Percentiles rank a stretch among this genome's conserved stretches.
These are phyloP conservation scores for Lipomyces starkeyi DNA, from an alignment of 805 yeast species.

Conservation along the genomic window DNA sequence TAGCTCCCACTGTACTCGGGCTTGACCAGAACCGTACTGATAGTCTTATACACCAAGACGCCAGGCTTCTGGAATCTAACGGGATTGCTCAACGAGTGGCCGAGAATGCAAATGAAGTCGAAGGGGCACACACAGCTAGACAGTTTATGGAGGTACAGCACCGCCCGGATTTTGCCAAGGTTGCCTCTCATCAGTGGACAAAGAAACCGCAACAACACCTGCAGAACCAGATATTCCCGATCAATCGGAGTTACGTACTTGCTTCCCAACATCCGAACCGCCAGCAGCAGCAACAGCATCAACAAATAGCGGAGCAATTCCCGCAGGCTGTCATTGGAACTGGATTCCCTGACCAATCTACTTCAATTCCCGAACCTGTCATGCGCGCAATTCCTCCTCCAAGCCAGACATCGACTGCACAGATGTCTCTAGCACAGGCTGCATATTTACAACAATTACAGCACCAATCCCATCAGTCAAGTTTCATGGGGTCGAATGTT, in stretches of 20 bases:
- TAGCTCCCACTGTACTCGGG: background rate
- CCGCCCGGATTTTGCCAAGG: too few relatives aligned
- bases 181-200: constrained; percentile 8
- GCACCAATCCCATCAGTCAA: background rate
- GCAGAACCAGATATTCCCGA: background rate
- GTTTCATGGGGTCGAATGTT: background rate
- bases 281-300: constrained; percentile 16
- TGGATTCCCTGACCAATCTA: background rate
- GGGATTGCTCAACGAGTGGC: background rate
- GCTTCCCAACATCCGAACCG: background rate
- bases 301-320: constrained; percentile 16
- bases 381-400: background rate
- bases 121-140: background rate
- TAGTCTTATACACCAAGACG: background rate
- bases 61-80: background rate
- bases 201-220: constrained; percentile 5
- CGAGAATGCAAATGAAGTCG: background rate
- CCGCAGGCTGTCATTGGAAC: background rate
- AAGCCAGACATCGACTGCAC: background rate
- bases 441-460: background rate
- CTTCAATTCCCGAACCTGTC: background rate
- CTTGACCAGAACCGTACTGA: too few relatives aligned
- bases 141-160: background rate
- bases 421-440: constrained; percentile 8
- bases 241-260: background rate